Percentiles rank a stretch among this genome's conserved stretches.
Evolutionary conservation across 108 stramenopile species (phyloP).

Genomic region (Hondaea fermentalgiana): DNA sequence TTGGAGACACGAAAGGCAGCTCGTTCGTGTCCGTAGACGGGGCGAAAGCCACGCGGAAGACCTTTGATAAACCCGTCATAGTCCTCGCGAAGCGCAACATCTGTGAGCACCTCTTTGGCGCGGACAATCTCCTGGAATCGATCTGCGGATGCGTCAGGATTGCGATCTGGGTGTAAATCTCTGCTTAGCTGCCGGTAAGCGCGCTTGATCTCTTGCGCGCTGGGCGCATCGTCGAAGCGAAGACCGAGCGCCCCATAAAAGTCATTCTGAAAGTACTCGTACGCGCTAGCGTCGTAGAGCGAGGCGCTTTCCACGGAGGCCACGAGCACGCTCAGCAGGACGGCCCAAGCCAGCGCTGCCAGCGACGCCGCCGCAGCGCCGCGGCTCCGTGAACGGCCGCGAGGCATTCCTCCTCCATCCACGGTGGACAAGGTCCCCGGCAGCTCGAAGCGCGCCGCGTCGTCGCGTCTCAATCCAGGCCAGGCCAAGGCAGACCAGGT

Average conservation of each 20-base stretch:
- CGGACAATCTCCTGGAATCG: not conserved
- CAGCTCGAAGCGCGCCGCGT: too few species aligned
- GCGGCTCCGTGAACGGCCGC: not conserved
- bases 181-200: not conserved
- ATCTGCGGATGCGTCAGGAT: not conserved
- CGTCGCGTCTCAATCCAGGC: too few species aligned
- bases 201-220: not conserved
- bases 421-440: too few species aligned
- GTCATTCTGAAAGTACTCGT: not conserved
- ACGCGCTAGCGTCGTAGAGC: not conserved
- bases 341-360: not conserved
- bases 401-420: too few species aligned
- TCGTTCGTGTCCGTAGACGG: not conserved
- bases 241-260: not conserved
- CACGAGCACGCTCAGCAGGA: not conserved
- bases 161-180: constrained; percentile 5
- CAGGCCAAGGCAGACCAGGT: too few species aligned
- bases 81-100: not conserved
- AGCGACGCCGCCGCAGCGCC: not conserved
- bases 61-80: not conserved
- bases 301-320: not conserved
- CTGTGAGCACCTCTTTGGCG: not conserved
- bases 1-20: not conserved
- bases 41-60: not conserved
- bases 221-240: not conserved